Evolutionary conservation across 768 basidiomycete genomes (phyloP).

Genomic region (Pleurotus djamor): DNA sequence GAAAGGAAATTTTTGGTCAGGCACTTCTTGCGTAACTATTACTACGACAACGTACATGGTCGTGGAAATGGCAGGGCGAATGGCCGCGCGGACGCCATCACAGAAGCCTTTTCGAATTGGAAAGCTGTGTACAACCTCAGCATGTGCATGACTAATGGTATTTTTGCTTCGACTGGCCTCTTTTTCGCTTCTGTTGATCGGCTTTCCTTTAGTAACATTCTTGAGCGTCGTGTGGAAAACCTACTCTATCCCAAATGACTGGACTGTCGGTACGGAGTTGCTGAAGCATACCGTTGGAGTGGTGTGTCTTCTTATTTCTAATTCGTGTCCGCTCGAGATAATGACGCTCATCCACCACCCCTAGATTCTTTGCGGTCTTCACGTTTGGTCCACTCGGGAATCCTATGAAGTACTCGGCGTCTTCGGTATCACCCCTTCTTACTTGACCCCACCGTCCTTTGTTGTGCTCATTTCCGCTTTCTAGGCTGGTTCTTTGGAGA

Average conservation of each 20-base stretch:
- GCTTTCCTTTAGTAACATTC: conserved; percentile 66
- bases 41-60: conserved; percentile 72
- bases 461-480: not conserved
- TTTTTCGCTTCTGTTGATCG: conserved; percentile 1
- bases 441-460: not conserved
- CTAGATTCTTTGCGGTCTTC: conserved; percentile 81
- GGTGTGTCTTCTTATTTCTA: conserved; percentile 43
- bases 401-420: conserved; percentile 92
- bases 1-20: conserved; percentile 86
- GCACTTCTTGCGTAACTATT: conserved; percentile 94
- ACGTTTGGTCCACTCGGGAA: conserved; percentile 88
- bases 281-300: conserved; percentile 86
- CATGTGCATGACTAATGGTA: conserved; percentile 94
- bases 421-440: conserved; percentile 60
- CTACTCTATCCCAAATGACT: conserved; percentile 77
- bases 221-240: conserved; percentile 87
- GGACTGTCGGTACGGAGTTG: conserved; percentile 86
- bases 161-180: conserved; percentile 9
- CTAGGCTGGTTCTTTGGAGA: conserved; percentile 98
- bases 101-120: conserved; percentile 96
- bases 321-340: conserved; percentile 7
- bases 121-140: conserved; percentile 90
- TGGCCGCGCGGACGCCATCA: conserved; percentile 61
- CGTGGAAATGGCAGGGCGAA: conserved; percentile 21
- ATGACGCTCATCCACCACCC: not conserved